A percentile compares a stretch with the other conserved stretches of the same genome.
Evolutionary conservation across 1,284 basidiomycete genomes (phyloP).

Genomic region (Irpex lacteus): DNA sequence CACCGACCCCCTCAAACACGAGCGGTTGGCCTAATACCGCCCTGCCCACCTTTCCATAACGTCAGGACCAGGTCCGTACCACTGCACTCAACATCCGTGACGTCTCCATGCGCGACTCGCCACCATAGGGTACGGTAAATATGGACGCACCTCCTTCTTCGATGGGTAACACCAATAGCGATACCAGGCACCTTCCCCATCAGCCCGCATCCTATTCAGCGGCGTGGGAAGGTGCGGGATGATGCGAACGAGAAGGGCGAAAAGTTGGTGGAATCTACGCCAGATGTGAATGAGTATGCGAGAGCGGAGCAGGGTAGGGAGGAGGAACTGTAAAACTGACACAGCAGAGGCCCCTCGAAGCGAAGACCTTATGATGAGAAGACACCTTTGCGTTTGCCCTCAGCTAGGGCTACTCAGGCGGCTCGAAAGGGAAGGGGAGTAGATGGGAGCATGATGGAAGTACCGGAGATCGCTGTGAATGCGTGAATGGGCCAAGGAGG

Average conservation of each 20-base stretch:
- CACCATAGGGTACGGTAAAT: conserved; percentile 22
- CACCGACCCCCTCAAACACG: conserved; percentile 54
- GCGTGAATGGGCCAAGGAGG: too few relatives aligned
- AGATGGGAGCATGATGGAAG: background rate
- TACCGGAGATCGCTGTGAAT: background rate
- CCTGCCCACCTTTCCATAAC: background rate
- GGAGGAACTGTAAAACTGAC: conserved; percentile 1
- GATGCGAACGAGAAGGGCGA: conserved; percentile 33
- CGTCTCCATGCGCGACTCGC: conserved; percentile 24
- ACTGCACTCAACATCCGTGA: conserved; percentile 10
- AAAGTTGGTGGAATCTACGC: conserved; percentile 35
- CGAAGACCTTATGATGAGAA: conserved; percentile 11
- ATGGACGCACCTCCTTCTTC: conserved; percentile 13
- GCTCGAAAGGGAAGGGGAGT: background rate
- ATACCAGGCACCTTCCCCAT: conserved; percentile 21
- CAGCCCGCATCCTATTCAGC: conserved; percentile 34
- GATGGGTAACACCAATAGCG: background rate
- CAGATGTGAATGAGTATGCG: conserved; percentile 37
- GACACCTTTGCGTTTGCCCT: too few relatives aligned
- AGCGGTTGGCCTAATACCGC: conserved; percentile 49
- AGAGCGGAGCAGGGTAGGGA: background rate
- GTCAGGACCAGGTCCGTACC: conserved; percentile 1
- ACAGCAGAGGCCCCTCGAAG: conserved; percentile 18
- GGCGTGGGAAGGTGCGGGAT: conserved; percentile 44
- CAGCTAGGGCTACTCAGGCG: background rate